phyloP scores from a whole-genome alignment of 495 filamentous ascomycete genomes.

The Talaromyces trachyspermus region DNA sequence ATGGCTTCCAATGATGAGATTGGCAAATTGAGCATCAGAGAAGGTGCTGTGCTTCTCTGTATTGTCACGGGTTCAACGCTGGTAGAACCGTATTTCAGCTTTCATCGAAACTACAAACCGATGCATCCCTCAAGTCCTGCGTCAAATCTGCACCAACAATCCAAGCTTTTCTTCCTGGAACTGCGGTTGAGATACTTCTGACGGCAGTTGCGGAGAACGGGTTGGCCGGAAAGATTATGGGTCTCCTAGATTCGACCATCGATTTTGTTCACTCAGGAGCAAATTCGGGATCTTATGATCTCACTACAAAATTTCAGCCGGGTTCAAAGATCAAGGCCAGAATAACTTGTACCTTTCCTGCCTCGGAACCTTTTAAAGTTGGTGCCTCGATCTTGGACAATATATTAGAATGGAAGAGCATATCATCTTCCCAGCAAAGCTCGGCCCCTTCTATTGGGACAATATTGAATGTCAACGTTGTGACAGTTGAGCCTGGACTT shows the following conservation, averaged over 20 bases:
- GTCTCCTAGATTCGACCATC: constrained; percentile 77
- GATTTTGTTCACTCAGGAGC: constrained; percentile 81
- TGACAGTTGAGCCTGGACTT: constrained; percentile 64
- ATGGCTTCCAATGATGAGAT: constrained; percentile 74
- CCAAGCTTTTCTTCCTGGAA: constrained; percentile 82
- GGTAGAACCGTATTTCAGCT: constrained; percentile 82
- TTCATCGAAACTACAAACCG: constrained; percentile 60
- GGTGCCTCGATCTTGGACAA: constrained; percentile 83
- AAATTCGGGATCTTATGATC: constrained; percentile 52
- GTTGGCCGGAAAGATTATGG: constrained; percentile 85
- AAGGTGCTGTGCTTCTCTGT: constrained; percentile 79
- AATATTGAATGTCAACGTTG: constrained; percentile 65
- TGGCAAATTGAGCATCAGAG: constrained; percentile 55
- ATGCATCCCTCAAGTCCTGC: constrained; percentile 62
- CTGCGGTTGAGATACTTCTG: constrained; percentile 77
- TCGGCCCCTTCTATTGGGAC: constrained; percentile 63
- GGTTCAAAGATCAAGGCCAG: constrained; percentile 81
- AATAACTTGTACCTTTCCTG: constrained; percentile 77
- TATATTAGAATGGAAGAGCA: constrained; percentile 51
- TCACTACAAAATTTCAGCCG: constrained; percentile 66
- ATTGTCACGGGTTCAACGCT: constrained; percentile 65
- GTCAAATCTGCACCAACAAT: constrained; percentile 75
- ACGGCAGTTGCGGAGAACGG: constrained; percentile 56
- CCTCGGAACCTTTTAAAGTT: constrained; percentile 69
- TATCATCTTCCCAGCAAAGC: constrained; percentile 28